Conservation (phyloP, 495 filamentous ascomycete genomes). For the Xylaria flabelliformis region DNA sequence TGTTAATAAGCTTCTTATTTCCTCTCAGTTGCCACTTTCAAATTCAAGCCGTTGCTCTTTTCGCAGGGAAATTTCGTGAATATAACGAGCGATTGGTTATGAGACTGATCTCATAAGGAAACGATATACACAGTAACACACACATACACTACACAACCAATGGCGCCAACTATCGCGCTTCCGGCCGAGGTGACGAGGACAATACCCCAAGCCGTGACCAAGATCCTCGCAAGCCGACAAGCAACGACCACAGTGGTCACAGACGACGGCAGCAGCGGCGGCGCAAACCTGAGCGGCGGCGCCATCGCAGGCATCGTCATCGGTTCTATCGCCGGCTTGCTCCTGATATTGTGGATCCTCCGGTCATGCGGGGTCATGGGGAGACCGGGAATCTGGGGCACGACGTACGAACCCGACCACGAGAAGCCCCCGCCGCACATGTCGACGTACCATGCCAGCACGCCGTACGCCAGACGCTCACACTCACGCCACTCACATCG, state of each 20-base stretch:
- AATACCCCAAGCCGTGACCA: constrained; percentile 30
- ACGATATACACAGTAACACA: constrained; percentile 2
- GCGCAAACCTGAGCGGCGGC: constrained; percentile 56
- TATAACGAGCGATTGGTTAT: background rate
- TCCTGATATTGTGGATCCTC: constrained; percentile 62
- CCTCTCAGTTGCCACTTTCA: background rate
- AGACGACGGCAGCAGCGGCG: background rate
- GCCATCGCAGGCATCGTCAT: constrained; percentile 68
- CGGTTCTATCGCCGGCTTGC: constrained; percentile 61
- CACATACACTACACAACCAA: constrained; percentile 13
- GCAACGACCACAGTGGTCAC: constrained; percentile 36
- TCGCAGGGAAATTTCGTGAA: background rate
- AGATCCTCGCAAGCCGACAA: constrained; percentile 33
- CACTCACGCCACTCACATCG: constrained; percentile 35
- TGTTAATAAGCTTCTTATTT: background rate
- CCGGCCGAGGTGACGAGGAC: constrained; percentile 31
- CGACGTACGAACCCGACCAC: constrained; percentile 34
- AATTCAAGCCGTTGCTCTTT: no score
- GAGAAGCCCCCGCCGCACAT: constrained; percentile 34
- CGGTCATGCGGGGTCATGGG: constrained; percentile 49
- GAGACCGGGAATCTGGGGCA: constrained; percentile 37
- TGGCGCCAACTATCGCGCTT: constrained; percentile 31
- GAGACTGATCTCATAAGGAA: background rate
- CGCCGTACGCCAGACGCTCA: constrained; percentile 35
- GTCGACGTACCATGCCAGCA: constrained; percentile 23